Base-by-base conservation (phyloP, 441 rosid genomes). In the Erodium trifolium region DNA sequence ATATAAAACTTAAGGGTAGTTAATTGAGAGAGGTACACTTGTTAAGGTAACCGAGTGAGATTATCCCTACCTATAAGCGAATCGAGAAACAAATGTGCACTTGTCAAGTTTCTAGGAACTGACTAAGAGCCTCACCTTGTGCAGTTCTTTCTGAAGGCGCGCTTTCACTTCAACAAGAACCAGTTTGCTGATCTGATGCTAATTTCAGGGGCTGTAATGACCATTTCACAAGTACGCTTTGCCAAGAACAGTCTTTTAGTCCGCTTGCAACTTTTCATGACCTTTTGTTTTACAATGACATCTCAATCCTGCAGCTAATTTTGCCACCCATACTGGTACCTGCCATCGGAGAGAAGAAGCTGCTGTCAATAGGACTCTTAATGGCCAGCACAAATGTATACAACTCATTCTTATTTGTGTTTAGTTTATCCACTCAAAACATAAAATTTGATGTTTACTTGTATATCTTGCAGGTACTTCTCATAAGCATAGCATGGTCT, bases 81-180 rank as follows among this genome's bases (percentile, higher is more conserved):
- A 23, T 23, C 27, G 27, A 23, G 9, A 9, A 39, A 39, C 45
- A 39, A 39, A 39, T 39, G 45, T 39, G 45, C 45, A 39, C 45
- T 39, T 4, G 6, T 9, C 27, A 23, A 23, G 45, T 39, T 5
- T 39, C 45, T 39, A 39, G 45, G 45, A 39, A 39, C 45, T 39
- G 45, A 39, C 45, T 39, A 39, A 1, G 10, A 51, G 43, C 65
- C 60, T 47, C 66, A 1, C 16, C 2, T 17, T 34, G 7, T 85
- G 87, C 85, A 93, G 99, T 93, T 78, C 80, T 91, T 76, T 82
- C 67, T 87, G 72, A 93, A 91, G 86, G 97, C 97, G 4, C 92
- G 90, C 29, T 93, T 93, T 71, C 94, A 87, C 67, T 93, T 86
- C 81, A 80, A 78, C 82, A 91, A 91, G 78, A 78, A 84, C 72